Evolutionary conservation across 495 filamentous ascomycete species (phyloP), one percentile per base, ranked within the genome.

Genomic region (Hyaloscypha bicolor): DNA sequence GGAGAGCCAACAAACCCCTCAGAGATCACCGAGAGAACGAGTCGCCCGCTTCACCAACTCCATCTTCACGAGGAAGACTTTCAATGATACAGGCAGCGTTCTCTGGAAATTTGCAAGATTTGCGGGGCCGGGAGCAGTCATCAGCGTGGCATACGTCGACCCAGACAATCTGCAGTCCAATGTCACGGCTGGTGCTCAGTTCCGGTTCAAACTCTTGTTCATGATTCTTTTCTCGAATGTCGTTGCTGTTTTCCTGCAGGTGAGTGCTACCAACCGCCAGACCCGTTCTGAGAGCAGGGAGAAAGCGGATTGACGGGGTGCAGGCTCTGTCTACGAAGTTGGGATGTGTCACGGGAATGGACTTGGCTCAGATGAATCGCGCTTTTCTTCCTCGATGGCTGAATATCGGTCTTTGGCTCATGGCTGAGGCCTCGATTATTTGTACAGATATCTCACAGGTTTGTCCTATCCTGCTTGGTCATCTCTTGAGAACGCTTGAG

Each of bases 91-190:
- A 29, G 29, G 53, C 9, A 14, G n/a, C 9, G 51, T 61, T 22
- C 45, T 58, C 16, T 33, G 68, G 37, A 64, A 68, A 53, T 66
- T 66, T 48, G 53, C 35, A 42, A 66, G 61, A 22, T 71, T 69
- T 22, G 65, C 42, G 8, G 60, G 66, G 6, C 66, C 66, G 30
- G 66, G 67, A n/a, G 35, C 60, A 1, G 22, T 68, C 51, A 63
- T 64, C 60, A 51, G 60, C 60, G 68, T 72, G 16, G 60, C 65
- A 12, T 86, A 89, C 78, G 91, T 93, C 69, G 91, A 93, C 66
- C 90, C 90, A 14, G 91, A 90, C 55, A 95, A 95, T 76, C 93
- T 93, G 76, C 84, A 90, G 9, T 93, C 91, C 37, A 92, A 92
- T 76, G 87, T 93, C 58, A 83, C 90, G 25, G 91, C 88, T 39